phyloP scores from a whole-genome alignment of 768 basidiomycete genomes.

The Trametes elegans region DNA sequence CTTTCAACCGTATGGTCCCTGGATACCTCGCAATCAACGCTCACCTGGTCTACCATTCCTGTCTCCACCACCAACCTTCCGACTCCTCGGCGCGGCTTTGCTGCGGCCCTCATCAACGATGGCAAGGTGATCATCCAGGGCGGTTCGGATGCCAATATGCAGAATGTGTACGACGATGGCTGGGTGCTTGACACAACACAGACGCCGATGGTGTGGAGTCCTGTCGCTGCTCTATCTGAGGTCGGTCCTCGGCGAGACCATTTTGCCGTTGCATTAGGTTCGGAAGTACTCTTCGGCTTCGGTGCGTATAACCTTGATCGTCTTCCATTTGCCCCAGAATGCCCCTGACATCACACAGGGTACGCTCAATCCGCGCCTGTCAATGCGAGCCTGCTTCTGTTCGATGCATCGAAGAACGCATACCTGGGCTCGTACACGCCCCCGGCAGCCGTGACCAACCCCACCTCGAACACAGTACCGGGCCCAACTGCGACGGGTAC shows the following conservation, averaged over 20 bases:
- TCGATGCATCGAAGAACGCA: conserved; percentile 37
- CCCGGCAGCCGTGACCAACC: conserved; percentile 22
- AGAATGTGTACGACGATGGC: conserved; percentile 60
- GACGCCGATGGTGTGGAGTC: conserved; percentile 59
- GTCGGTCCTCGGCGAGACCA: conserved; percentile 73
- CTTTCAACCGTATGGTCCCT: conserved; percentile 62
- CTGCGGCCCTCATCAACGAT: conserved; percentile 46
- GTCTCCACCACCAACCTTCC: conserved; percentile 45
- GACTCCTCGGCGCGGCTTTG: conserved; percentile 61
- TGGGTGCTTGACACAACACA: conserved; percentile 63
- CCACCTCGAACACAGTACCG: conserved; percentile 28
- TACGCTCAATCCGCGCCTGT: conserved; percentile 44
- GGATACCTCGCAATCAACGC: conserved; percentile 48
- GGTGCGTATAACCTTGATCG: conserved; percentile 49
- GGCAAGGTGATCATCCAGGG: conserved; percentile 74
- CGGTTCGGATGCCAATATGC: conserved; percentile 56
- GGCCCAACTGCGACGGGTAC: conserved; percentile 22
- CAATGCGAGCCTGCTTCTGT: conserved; percentile 54
- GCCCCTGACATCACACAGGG: conserved; percentile 17
- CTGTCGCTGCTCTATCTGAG: conserved; percentile 47
- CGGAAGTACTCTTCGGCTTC: conserved; percentile 71
- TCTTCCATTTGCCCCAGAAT: conserved; percentile 34
- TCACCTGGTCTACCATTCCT: conserved; percentile 50
- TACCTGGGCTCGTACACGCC: conserved; percentile 41
- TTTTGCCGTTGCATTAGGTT: conserved; percentile 59